Evolutionary conservation across 768 basidiomycete genomes (phyloP).

Genomic region (Thelephora ganbajun): DNA sequence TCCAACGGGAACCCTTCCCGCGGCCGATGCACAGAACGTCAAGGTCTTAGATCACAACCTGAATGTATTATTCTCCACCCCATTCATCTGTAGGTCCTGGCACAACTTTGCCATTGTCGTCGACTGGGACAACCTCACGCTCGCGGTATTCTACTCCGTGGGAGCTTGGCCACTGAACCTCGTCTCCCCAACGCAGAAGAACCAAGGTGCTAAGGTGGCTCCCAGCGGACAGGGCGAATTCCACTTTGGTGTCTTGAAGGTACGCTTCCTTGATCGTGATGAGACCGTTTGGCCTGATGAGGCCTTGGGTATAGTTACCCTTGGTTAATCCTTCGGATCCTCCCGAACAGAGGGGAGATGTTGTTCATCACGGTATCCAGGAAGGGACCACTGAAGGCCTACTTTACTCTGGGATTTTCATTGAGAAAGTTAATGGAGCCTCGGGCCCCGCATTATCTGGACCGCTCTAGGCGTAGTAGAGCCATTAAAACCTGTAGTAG

Average conservation of each 20-base stretch:
- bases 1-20: constrained; percentile 30
- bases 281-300: background rate
- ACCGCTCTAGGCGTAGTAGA: background rate
- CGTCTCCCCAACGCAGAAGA: constrained; percentile 29
- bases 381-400: constrained; percentile 41
- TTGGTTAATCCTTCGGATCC: constrained; percentile 33
- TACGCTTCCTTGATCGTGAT: constrained; percentile 9
- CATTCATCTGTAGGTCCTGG: constrained; percentile 31
- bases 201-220: constrained; percentile 25
- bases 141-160: constrained; percentile 37
- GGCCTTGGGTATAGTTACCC: constrained; percentile 27
- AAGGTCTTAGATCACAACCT: constrained; percentile 43
- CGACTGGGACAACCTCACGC: constrained; percentile 37
- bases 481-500: background rate
- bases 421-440: constrained; percentile 24
- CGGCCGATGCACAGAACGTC: constrained; percentile 29
- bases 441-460: background rate
- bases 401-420: constrained; percentile 44
- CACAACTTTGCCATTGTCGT: constrained; percentile 49
- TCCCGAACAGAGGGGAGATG: constrained; percentile 33
- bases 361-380: constrained; percentile 45
- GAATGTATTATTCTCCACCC: constrained; percentile 33
- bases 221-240: constrained; percentile 41
- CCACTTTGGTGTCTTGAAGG: constrained; percentile 49
- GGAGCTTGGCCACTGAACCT: constrained; percentile 23